Evolutionary conservation across 2,329 filamentous ascomycete genomes (phyloP).

Genomic region (Cladosporium sp.): DNA sequence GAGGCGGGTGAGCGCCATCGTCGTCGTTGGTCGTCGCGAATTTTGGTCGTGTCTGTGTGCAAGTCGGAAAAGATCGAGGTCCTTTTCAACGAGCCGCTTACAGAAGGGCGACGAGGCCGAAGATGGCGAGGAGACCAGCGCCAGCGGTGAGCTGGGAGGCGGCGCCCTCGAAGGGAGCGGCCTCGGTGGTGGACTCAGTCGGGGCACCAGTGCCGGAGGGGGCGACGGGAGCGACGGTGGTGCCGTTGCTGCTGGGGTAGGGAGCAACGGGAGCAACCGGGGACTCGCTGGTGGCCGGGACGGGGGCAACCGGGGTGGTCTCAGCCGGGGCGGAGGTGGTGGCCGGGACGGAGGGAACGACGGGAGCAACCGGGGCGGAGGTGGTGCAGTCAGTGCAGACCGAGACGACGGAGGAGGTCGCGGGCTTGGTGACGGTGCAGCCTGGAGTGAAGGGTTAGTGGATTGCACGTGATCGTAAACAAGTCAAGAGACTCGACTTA

Average conservation of each 20-base stretch:
- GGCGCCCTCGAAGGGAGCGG: conserved; percentile 44
- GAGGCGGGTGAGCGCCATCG: not conserved
- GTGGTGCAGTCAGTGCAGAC: conserved; percentile 13
- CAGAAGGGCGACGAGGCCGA: conserved; percentile 41
- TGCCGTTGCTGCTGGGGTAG: conserved; percentile 22
- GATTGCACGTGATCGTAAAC: not conserved
- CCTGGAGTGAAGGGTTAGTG: conserved; percentile 1
- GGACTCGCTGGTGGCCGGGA: conserved; percentile 7
- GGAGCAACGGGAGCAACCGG: conserved; percentile 14
- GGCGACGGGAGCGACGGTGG: conserved; percentile 10
- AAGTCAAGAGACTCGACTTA: not conserved
- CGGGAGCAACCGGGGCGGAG: conserved; percentile 8
- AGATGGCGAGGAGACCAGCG: conserved; percentile 47
- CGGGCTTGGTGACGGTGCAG: conserved; percentile 46
- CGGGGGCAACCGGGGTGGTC: not conserved
- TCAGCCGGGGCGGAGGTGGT: conserved; percentile 3
- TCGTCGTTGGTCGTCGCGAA: conserved; percentile 1
- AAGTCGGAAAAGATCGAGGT: not conserved
- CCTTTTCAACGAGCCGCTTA: not conserved
- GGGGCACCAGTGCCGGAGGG: conserved; percentile 13
- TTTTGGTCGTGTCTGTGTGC: not conserved
- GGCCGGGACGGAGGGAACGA: not conserved
- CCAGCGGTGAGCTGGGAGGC: conserved; percentile 45
- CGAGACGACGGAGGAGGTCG: conserved; percentile 44
- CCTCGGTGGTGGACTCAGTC: conserved; percentile 18